Base-by-base conservation (phyloP, 345 rosid species). In the Lumnitzera racemosa region DNA sequence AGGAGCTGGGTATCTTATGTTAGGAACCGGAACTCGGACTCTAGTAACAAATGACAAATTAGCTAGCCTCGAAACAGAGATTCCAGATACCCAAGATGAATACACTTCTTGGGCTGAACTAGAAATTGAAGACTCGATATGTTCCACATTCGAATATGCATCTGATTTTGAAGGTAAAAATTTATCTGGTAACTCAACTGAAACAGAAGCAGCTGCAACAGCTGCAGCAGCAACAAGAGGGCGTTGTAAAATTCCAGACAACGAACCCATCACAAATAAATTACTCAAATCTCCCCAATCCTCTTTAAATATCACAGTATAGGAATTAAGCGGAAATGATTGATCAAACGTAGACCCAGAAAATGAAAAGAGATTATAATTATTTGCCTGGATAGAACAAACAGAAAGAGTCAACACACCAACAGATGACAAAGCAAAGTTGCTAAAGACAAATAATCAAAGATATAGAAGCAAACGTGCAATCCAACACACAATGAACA, bases 211-310 rank as follows among this genome's bases (percentile, higher is more conserved):
- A 1, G 71, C 79, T 5, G 89, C 87, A 23, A 88, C 80, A 13
- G 91, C 97, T 2, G 89, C 86, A 0, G 95, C 95, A 13, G 97
- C 97, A 11, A 76, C 87, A 46, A 90, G 80, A 49, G 96, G 99
- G 53, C 99, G 83, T 76, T 88, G 99, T 69, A 86, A 53, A 60
- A 65, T 70, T 65, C 95, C 97, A 11, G 85, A 80, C 58, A 90
- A 75, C 58, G 89, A 90, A 79, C 86, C 79, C 96, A 94, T 94
- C 20, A 43, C 58, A 70, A 56, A 68, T 24, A 64, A 60, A 17
- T 61, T 60, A 48, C 61, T 68, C 56, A 61, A 43, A 71, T 76
- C 36, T 69, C 72, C 65, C 68, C 24, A 36, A 36, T 9, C 43
- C 43, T 36, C 43, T 36, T 36, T 9, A 4, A 36, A 7, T 36